phyloP scores from a whole-genome alignment of 2,329 filamentous ascomycete genomes.

The Calonectria multiphialidica region DNA sequence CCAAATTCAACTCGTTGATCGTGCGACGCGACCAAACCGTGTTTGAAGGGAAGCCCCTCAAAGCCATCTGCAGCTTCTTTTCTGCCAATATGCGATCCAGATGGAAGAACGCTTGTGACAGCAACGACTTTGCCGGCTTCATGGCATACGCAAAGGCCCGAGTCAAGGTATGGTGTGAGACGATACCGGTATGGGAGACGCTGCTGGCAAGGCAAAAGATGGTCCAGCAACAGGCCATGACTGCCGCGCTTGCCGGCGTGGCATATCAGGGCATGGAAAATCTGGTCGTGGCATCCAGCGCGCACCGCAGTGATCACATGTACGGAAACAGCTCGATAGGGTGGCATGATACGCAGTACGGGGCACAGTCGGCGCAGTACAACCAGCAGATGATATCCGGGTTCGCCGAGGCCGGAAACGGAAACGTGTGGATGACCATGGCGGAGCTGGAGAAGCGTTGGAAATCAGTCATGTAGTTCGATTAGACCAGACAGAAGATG shows the following conservation, averaged over 20 bases:
- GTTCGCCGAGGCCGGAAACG: neutral
- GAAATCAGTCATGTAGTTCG: neutral
- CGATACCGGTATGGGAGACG: neutral
- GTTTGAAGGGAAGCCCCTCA: neutral
- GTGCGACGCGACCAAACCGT: neutral
- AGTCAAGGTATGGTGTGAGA: constrained; percentile 7
- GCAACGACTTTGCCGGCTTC: neutral
- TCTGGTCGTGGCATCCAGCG: neutral
- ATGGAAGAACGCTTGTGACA: neutral
- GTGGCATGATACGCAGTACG: constrained; percentile 2
- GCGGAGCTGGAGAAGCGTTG: neutral
- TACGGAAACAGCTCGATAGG: constrained; percentile 7
- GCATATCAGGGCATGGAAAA: constrained; percentile 5
- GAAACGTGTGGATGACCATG: constrained; percentile 3
- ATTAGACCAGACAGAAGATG: too few relatives aligned
- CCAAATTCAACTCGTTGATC: neutral
- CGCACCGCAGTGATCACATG: neutral
- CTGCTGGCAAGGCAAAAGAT: neutral
- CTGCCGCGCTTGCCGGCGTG: neutral
- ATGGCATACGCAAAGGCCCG: neutral
- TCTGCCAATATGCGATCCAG: neutral
- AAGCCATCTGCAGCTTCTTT: constrained; percentile 7
- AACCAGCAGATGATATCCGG: neutral
- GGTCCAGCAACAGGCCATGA: neutral
- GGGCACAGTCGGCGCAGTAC: neutral